Evolutionary conservation across 1,139 yeast genomes (phyloP).

Genomic region (Nakaseomyces glabratus): DNA sequence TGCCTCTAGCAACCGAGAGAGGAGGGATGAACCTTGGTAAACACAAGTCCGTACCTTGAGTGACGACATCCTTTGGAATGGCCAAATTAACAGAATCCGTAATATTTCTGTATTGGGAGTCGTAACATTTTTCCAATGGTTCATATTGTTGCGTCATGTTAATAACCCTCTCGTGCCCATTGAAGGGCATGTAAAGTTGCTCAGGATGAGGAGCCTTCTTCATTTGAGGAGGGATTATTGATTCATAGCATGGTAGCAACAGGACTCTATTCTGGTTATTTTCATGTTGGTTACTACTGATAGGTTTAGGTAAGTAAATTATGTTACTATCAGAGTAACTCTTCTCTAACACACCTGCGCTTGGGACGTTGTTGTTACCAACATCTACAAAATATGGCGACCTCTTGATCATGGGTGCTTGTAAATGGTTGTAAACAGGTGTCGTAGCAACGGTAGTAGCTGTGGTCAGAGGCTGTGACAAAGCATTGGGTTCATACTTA

Average conservation of each 20-base stretch:
- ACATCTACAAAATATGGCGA: no score
- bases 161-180: not conserved
- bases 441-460: no score
- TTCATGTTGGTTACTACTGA: not conserved
- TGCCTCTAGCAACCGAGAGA: no score
- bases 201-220: not conserved
- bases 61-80: not conserved
- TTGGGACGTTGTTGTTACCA: no score
- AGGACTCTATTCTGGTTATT: constrained; percentile 3
- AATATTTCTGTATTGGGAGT: constrained; percentile 1
- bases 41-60: constrained; percentile 1
- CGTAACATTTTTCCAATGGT: not conserved
- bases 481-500: no score
- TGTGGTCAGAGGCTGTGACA: no score
- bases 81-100: constrained; percentile 2
- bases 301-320: constrained; percentile 1
- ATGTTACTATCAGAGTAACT: not conserved
- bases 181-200: no score
- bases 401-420: no score
- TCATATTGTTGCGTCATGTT: not conserved
- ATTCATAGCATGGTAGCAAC: constrained; percentile 4
- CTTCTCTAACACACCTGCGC: no score
- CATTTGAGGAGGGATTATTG: not conserved
- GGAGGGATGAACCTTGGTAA: constrained; percentile 3
- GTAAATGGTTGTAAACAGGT: no score